Base-by-base conservation (phyloP, 768 basidiomycete genomes). In the Auricularia heimuer region DNA sequence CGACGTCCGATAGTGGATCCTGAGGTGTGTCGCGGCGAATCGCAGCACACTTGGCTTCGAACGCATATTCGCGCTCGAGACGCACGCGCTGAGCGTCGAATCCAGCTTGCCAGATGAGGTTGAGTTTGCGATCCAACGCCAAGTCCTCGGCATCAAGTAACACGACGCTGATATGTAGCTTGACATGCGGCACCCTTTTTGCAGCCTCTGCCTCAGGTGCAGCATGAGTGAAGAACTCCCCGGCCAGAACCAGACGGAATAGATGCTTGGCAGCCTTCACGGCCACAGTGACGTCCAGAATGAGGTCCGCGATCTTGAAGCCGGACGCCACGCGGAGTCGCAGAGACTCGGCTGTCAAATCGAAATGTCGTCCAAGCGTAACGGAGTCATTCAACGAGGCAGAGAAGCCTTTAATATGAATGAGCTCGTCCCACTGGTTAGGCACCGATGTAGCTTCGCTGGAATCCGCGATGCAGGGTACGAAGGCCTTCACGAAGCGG, bases 131-230 rank as follows among this genome's bases (percentile, higher is more conserved):
- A 74, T 98, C 95, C 65, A 97, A 85, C 1, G 87, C 83, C 69
- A 94, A 90, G 73, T 98, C 95, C 29, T 85, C 84, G 33, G 86
- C 86, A 74, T 97, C 94, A 8, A 92, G 70, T 61, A 84, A 85
- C 39, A 96, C 70, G 54, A 79, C 79, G n/a, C 80, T 78, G 62
- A 94, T 73, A 10, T 72, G 77, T 56, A 96, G 71, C 0, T 77
- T 75, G 56, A 95, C 71, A 63, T 80, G 79, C 0, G 92, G 92
- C 2, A 94, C 75, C 0, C 72, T 69, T 74, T 93, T 97, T 0
- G 94, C 84, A 2, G 77, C 80, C 73, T 96, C 92, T 0, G 86
- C 78, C 44, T 78, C 78, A 1, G 95, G 94, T 16, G 73, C n/a
- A 84, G 79, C 65, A 88, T 81, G 29, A 62, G 80, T 74, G 29